phyloP scores from a whole-genome alignment of 805 yeast genomes.

The Barnettozyma botsteinii region DNA sequence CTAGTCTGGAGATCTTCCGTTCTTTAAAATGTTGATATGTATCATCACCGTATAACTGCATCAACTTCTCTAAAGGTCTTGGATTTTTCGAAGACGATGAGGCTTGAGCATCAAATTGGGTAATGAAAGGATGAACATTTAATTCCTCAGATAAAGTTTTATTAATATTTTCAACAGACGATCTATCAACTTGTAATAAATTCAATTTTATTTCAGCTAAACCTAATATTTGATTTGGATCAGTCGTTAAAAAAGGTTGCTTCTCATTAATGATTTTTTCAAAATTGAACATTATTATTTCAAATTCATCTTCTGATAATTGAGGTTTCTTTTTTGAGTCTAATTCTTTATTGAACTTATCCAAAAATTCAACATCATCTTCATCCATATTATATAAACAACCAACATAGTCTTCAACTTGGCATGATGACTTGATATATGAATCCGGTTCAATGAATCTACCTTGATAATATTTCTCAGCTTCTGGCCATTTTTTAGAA shows the following conservation, averaged over 20 bases:
- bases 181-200: conserved; percentile 37
- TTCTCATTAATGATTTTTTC: conserved; percentile 71
- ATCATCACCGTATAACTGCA: conserved; percentile 55
- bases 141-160: conserved; percentile 51
- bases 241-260: conserved; percentile 86
- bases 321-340: conserved; percentile 16
- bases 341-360: conserved; percentile 33
- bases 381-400: conserved; percentile 88
- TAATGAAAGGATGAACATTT: conserved; percentile 48
- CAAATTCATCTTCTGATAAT: conserved; percentile 83
- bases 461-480: conserved; percentile 61
- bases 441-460: conserved; percentile 65
- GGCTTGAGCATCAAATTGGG: conserved; percentile 44
- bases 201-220: conserved; percentile 62
- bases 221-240: conserved; percentile 68
- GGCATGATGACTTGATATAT: conserved; percentile 85
- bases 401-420: conserved; percentile 93
- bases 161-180: conserved; percentile 54
- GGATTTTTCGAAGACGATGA: conserved; percentile 28
- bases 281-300: conserved; percentile 62
- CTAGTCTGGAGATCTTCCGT: conserved; percentile 65
- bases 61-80: conserved; percentile 42
- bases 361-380: conserved; percentile 65
- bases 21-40: conserved; percentile 79
- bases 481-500: conserved; percentile 74